phyloP scores from a whole-genome alignment of 2,329 filamentous ascomycete genomes.

The Microcera coccophila region DNA sequence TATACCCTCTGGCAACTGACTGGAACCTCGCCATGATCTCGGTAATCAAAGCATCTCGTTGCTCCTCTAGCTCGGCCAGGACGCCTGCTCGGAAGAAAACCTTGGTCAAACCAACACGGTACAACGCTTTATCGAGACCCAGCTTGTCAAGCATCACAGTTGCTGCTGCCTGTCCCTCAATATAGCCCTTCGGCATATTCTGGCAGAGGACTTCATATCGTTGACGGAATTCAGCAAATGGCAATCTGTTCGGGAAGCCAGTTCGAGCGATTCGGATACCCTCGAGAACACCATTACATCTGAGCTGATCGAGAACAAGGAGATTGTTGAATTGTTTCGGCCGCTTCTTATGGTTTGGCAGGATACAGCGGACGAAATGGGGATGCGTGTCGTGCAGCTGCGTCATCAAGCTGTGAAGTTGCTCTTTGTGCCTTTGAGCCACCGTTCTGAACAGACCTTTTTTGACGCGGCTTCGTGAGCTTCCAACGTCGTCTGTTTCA shows the following conservation, averaged over 20 bases:
- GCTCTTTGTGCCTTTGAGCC: conserved; percentile 95
- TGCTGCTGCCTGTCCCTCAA: conserved; percentile 84
- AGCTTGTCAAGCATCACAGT: conserved; percentile 86
- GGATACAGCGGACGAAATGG: conserved; percentile 95
- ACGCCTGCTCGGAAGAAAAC: conserved; percentile 98
- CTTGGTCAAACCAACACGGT: conserved; percentile 91
- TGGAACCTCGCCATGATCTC: conserved; percentile 95
- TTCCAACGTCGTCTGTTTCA: conserved; percentile 68
- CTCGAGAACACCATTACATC: conserved; percentile 98
- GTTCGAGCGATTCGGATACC: conserved; percentile 96
- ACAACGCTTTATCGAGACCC: conserved; percentile 77
- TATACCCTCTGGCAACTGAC: conserved; percentile 84
- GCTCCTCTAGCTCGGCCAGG: conserved; percentile 92
- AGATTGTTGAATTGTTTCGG: conserved; percentile 89
- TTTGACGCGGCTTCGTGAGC: conserved; percentile 78
- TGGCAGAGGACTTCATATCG: conserved; percentile 92
- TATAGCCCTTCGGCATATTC: conserved; percentile 82
- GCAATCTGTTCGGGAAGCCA: conserved; percentile 89
- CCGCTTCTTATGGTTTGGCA: conserved; percentile 96
- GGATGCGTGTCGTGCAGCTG: conserved; percentile 95
- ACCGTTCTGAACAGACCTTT: conserved; percentile 96
- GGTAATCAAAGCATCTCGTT: conserved; percentile 85
- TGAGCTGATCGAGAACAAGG: conserved; percentile 93
- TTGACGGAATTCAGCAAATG: conserved; percentile 90
- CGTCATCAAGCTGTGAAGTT: conserved; percentile 91